Evolutionary conservation across 1,139 yeast genomes (phyloP).

Genomic region (Torulaspora globosa): DNA sequence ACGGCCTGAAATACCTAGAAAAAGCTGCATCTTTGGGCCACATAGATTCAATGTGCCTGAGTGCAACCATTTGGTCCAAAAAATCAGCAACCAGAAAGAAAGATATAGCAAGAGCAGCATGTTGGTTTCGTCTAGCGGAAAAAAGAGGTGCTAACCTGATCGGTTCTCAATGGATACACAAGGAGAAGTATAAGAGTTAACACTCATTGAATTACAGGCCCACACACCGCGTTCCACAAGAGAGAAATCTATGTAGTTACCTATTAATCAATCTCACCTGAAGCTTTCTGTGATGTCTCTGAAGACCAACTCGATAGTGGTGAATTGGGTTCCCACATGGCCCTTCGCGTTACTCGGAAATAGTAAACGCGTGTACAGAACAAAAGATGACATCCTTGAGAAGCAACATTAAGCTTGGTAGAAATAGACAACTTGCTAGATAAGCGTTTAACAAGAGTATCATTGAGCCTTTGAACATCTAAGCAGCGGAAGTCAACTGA

Average conservation of each 20-base stretch:
- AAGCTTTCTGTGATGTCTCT: neutral
- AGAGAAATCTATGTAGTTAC: neutral
- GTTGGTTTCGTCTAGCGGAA: conserved; percentile 67
- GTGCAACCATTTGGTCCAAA: conserved; percentile 66
- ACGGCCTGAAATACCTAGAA: conserved; percentile 59
- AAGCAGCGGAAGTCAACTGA: neutral
- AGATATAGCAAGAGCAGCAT: conserved; percentile 62
- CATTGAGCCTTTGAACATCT: neutral
- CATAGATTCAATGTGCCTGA: conserved; percentile 62
- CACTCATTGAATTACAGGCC: too few species aligned
- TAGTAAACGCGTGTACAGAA: conserved; percentile 1
- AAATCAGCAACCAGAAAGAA: conserved; percentile 56
- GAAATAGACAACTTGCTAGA: neutral
- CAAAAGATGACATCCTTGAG: neutral
- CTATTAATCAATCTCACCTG: neutral
- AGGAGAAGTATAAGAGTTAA: conserved; percentile 51
- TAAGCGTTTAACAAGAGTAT: neutral
- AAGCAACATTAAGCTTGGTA: neutral
- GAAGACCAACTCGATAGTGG: neutral
- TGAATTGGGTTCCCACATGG: conserved; percentile 5
- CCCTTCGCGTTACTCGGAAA: conserved; percentile 3
- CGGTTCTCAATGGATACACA: conserved; percentile 77
- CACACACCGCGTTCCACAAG: too few species aligned
- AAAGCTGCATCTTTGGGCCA: conserved; percentile 69
- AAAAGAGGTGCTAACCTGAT: conserved; percentile 58